phyloP scores from a whole-genome alignment of 2,329 filamentous ascomycete species.

The Epichloe sibirici region DNA sequence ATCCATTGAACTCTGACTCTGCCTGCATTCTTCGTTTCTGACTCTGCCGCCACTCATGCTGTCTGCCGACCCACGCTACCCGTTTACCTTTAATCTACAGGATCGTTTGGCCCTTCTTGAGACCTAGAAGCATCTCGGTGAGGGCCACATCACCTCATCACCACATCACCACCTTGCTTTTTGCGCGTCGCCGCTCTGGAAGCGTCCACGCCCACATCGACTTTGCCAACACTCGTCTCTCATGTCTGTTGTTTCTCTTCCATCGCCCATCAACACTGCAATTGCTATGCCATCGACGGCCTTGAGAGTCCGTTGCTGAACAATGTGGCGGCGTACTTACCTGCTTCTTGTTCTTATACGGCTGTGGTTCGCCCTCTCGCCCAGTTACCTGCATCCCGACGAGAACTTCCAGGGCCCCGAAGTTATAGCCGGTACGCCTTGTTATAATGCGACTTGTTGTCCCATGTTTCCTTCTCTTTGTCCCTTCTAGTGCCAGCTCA shows the following conservation, averaged over 20 bases:
- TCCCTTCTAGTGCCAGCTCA: background rate
- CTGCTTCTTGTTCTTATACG: constrained; percentile 74
- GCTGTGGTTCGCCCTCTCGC: constrained; percentile 85
- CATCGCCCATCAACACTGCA: constrained; percentile 12
- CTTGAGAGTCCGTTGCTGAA: constrained; percentile 7
- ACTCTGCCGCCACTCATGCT: background rate
- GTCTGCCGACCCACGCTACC: background rate
- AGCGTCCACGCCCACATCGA: constrained; percentile 2
- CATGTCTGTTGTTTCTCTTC: constrained; percentile 9
- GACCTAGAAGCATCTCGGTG: background rate
- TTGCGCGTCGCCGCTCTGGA: constrained; percentile 5
- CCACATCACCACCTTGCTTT: background rate
- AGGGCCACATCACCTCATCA: background rate
- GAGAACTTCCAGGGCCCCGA: constrained; percentile 99
- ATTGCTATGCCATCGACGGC: constrained; percentile 13
- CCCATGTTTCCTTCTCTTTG: background rate
- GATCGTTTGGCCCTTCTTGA: background rate
- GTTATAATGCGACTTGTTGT: background rate
- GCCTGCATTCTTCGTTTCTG: background rate
- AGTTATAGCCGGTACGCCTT: constrained; percentile 75
- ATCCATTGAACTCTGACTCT: background rate
- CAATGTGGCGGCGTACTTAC: constrained; percentile 88
- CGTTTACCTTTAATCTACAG: background rate
- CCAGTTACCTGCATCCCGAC: constrained; percentile 95
- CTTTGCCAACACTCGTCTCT: constrained; percentile 5